These are phyloP conservation scores for Daedaleopsis nitida DNA, from an alignment of 768 basidiomycete species.

Conservation along the genomic window DNA sequence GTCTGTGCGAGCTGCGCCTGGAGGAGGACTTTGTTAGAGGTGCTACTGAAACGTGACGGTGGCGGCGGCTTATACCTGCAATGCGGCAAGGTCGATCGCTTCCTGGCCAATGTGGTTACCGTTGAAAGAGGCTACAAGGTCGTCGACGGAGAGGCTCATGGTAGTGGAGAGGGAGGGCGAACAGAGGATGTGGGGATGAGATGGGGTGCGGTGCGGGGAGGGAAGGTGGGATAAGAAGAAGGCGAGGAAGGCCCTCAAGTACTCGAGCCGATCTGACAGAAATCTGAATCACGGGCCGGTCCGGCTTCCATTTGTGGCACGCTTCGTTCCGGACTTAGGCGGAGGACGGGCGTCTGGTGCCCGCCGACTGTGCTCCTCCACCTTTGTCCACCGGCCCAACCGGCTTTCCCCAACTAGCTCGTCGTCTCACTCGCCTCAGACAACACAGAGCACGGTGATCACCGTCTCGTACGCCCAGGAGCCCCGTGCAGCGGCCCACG, in stretches of 20 bases:
- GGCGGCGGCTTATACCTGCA: conserved; percentile 41
- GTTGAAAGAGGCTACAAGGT: conserved; percentile 50
- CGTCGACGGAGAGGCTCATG: conserved; percentile 41
- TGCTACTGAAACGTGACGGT: neutral
- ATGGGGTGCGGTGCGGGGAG: neutral
- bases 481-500: neutral
- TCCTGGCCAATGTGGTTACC: conserved; percentile 55
- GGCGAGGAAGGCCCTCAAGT: conserved; percentile 13
- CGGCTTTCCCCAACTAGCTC: neutral
- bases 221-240: conserved; percentile 3
- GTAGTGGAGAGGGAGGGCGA: neutral
- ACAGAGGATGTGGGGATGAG: neutral
- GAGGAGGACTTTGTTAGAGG: neutral
- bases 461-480: neutral
- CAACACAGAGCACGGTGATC: neutral
- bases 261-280: conserved; percentile 9
- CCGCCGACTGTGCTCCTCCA: neutral
- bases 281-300: conserved; percentile 20
- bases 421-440: neutral
- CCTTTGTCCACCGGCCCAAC: neutral
- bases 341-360: conserved; percentile 6
- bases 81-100: conserved; percentile 49
- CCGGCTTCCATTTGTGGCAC: conserved; percentile 10
- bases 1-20: conserved; percentile 51
- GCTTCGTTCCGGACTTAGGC: conserved; percentile 7